Evolutionary conservation across 1,139 yeast species (phyloP).

Genomic region (Petasospora rhodanensis): DNA sequence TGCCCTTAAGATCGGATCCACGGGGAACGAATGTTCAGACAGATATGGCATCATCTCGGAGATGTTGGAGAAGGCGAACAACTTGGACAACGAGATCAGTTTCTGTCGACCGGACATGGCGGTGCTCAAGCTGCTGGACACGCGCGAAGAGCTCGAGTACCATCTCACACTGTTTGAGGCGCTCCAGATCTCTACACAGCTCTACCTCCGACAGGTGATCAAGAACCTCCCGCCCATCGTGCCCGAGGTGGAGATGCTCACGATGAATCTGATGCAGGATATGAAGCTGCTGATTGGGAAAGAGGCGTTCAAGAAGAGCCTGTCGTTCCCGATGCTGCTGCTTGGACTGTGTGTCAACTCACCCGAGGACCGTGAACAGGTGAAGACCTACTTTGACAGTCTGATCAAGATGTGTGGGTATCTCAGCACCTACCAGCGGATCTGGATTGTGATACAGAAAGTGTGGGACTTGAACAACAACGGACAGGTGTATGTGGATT

Average conservation of each 20-base stretch:
- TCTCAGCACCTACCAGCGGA: constrained; percentile 20
- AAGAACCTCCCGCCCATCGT: constrained; percentile 25
- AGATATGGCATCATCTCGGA: constrained; percentile 15
- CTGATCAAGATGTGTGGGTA: constrained; percentile 23
- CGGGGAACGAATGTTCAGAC: too few species aligned
- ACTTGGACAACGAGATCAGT: constrained; percentile 18
- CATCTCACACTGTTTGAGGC: constrained; percentile 27
- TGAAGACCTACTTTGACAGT: constrained; percentile 15
- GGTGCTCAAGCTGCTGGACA: constrained; percentile 11
- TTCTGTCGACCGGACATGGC: constrained; percentile 18
- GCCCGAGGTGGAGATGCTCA: constrained; percentile 25
- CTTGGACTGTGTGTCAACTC: constrained; percentile 23
- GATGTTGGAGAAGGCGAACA: constrained; percentile 19
- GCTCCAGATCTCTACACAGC: constrained; percentile 23
- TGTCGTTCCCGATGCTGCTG: constrained; percentile 26
- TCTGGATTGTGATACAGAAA: constrained; percentile 23
- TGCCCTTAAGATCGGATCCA: constrained; percentile 11
- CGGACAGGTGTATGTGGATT: constrained; percentile 26
- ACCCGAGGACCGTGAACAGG: constrained; percentile 16
- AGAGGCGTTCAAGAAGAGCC: constrained; percentile 16
- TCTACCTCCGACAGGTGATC: constrained; percentile 24
- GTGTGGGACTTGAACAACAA: constrained; percentile 25
- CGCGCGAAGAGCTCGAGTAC: constrained; percentile 19
- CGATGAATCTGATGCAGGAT: constrained; percentile 20
- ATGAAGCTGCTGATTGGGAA: constrained; percentile 16